Evolutionary conservation across 345 rosid genomes (phyloP), one percentile per base, ranked within the genome.

Genomic region (Erysimum cheiranthoides): DNA sequence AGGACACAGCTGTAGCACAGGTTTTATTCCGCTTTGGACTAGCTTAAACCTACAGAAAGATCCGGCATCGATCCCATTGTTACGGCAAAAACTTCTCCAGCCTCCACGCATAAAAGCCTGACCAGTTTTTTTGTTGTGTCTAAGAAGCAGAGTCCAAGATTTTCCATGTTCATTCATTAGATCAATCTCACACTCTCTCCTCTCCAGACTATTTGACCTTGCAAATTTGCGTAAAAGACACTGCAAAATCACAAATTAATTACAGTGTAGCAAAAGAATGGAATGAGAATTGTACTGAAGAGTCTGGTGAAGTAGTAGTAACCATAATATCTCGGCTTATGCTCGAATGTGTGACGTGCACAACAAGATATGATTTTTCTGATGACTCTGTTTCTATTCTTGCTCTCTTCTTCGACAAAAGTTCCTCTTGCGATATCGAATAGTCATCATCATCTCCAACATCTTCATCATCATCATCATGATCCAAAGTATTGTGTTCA

Each of bases 321-420:
- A 73, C 77, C 58, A 65, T 6, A 16, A 10, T 21, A 54, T 54
- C 45, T 34, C 53, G 49, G 11, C 13, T 3, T 49, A 68, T 45
- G 28, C 36, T 74, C 27, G 78, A 38, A 46, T 66, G 0, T 25
- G 78, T 74, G 50, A 67, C 67, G 66, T 65, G 77, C 54, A 30
- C 17, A 42, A 43, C 30, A 73, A 73, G 49, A 30, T 32, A 54
- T 14, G 67, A n/a, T n/a, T n/a, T n/a, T n/a, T n/a, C n/a, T n/a
- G n/a, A n/a, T n/a, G n/a, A n/a, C n/a, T n/a, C n/a, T n/a, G n/a
- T n/a, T n/a, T n/a, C n/a, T n/a, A n/a, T n/a, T n/a, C n/a, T n/a
- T n/a, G n/a, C n/a, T n/a, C n/a, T 75, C 46, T 67, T 75, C 61
- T 46, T 59, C 2, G 68, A 47, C 12, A 34, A 36, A 38, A 32